Conservation (phyloP, 768 basidiomycete genomes). For the Phylloporus arenicola region DNA sequence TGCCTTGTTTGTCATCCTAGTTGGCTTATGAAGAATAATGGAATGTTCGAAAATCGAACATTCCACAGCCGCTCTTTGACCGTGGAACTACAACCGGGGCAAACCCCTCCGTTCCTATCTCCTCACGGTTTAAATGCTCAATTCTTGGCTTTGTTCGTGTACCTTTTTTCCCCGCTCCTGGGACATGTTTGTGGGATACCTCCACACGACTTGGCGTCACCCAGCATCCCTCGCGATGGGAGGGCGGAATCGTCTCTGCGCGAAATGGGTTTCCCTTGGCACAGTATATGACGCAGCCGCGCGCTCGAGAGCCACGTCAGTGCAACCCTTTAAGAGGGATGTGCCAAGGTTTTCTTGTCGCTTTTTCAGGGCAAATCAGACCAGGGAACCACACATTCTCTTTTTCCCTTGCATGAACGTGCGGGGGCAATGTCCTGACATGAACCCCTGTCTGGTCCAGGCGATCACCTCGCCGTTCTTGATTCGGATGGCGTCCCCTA, state of each 20-base stretch:
- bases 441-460: neutral
- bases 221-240: neutral
- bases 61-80: conserved; percentile 5
- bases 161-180: neutral
- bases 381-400: neutral
- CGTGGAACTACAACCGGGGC: neutral
- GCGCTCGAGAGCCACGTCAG: neutral
- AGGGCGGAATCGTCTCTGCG: neutral
- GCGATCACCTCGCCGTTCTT: neutral
- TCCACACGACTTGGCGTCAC: neutral
- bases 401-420: neutral
- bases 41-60: neutral
- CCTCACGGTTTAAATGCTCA: neutral
- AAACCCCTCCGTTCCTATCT: neutral
- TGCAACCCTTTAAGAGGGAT: neutral
- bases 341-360: neutral
- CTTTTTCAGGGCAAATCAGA: neutral
- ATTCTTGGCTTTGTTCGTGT: conserved; percentile 5
- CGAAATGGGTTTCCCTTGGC: neutral
- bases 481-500: too few species aligned
- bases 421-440: too few species aligned
- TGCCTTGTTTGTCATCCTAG: neutral
- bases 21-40: neutral
- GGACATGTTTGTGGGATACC: neutral
- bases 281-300: neutral